Evolutionary conservation across 1,139 yeast species (phyloP).

Genomic region (Hansenula anomala): DNA sequence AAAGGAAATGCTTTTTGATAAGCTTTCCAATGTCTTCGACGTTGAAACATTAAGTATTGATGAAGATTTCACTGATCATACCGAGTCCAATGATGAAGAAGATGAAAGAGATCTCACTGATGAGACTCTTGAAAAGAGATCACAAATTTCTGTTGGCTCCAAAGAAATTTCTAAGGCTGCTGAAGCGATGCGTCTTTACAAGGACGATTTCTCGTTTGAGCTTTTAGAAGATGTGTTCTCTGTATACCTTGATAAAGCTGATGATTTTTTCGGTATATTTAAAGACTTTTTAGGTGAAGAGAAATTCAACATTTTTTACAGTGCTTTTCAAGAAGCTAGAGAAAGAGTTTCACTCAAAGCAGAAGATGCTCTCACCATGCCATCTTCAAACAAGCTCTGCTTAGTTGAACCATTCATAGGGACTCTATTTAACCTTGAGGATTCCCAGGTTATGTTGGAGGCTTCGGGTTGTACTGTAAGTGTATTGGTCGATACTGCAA

Average conservation of each 20-base stretch:
- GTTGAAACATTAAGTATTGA: conserved; percentile 3
- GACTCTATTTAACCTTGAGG: no score
- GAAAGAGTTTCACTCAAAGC: neutral
- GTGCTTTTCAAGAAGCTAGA: conserved; percentile 11
- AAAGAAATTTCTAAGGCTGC: conserved; percentile 1
- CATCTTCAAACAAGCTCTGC: no score
- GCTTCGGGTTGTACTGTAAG: neutral
- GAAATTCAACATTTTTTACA: conserved; percentile 6
- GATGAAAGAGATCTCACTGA: no score
- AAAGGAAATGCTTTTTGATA: conserved; percentile 10
- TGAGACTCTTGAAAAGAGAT: neutral
- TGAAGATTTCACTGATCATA: neutral
- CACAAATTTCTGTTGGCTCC: no score
- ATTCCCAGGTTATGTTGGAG: neutral
- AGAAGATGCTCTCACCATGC: no score
- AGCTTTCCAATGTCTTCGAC: conserved; percentile 11
- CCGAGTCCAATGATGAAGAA: neutral
- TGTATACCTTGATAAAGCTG: conserved; percentile 5
- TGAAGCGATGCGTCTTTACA: conserved; percentile 1
- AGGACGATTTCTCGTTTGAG: conserved; percentile 8
- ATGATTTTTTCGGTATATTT: conserved; percentile 7
- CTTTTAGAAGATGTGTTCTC: conserved; percentile 11
- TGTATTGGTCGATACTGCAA: no score
- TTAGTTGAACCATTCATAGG: no score
- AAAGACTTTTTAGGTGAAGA: conserved; percentile 5